Percentiles rank a stretch among this genome's conserved stretches.
These are phyloP conservation scores for Syzygium oleosum DNA, from an alignment of 345 rosid species.

Conservation along the genomic window DNA sequence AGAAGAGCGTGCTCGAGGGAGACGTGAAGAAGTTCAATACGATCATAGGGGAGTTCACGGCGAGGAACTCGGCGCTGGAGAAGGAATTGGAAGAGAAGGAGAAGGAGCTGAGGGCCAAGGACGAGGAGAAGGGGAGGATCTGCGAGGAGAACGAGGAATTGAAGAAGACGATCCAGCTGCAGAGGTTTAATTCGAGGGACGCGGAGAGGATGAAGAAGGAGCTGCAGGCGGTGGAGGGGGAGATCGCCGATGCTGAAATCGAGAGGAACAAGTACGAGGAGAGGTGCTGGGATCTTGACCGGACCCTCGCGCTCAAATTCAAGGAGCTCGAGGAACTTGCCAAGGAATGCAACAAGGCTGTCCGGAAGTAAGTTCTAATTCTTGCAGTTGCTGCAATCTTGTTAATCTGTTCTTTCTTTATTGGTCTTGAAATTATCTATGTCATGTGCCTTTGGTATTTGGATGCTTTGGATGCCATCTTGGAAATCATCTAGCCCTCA, in stretches of 20 bases:
- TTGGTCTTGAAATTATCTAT: neutral
- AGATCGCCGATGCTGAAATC: constrained; percentile 48
- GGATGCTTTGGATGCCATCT: neutral
- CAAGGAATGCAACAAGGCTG: constrained; percentile 70
- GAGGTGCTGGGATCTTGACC: constrained; percentile 71
- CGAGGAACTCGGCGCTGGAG: constrained; percentile 29
- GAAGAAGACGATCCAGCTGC: constrained; percentile 60
- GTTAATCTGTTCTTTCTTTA: neutral
- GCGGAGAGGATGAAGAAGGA: constrained; percentile 95
- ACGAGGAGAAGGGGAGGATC: constrained; percentile 48
- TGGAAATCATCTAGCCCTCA: neutral
- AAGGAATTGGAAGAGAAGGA: constrained; percentile 51
- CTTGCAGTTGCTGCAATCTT: neutral
- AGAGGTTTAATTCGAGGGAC: constrained; percentile 65
- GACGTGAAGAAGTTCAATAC: constrained; percentile 62
- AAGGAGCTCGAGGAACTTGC: constrained; percentile 62
- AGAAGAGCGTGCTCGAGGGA: constrained; percentile 48
- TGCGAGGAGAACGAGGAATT: constrained; percentile 66
- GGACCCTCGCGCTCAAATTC: constrained; percentile 29
- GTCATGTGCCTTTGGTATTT: neutral
- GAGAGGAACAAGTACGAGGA: constrained; percentile 71
- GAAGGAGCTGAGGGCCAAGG: constrained; percentile 40
- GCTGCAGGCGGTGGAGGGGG: constrained; percentile 80
- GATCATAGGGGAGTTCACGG: constrained; percentile 38
- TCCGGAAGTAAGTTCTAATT: constrained; percentile 34